Base-by-base conservation (phyloP, 352 stramenopile genomes). In the Phytophthora sojae region DNA sequence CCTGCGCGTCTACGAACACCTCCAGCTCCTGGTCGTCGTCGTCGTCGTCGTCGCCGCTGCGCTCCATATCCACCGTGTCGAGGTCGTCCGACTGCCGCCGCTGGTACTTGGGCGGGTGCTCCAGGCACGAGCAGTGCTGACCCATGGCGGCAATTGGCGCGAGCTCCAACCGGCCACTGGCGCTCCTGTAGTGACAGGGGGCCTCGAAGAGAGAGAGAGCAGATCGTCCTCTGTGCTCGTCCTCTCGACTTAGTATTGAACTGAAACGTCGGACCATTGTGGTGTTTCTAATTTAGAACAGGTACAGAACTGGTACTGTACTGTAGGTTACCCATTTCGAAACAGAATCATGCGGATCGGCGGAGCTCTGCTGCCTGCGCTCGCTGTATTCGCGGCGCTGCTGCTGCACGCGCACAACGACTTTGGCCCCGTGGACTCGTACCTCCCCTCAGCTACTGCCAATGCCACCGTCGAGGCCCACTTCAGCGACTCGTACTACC, bases 91-190 rank as follows among this genome's bases (percentile, higher is more conserved):
- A 94, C 42, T 75, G 69, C 29, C 82, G 84, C 35, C 82, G 82
- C 76, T 83, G 74, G 51, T 81, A 77, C 73, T 91, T 90, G 61
- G 67, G 82, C 42, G 78, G 76, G 26, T 91, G 84, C 57, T 93
- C 75, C 66, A 90, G 60, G 67, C 89, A 96, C 61, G 89, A 92
- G 69, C 89, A 96, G 64, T 81, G 67, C 68, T 93, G 85, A 35
- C 87, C 85, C 89, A 95, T 95, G 37, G 15, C 54, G 67, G 45
- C 39, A 25, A 71, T 53, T 29, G 21, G 19, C 47, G 11, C 47
- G 47, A 25, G 47, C 47, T 53, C n/a, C 19, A 53, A 19, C 8
- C n/a, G 47, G 47, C 49, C 53, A 60, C 51, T 51, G 35, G 8
- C 2, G 35, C 11, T 42, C 0, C 8, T 37, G 8, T 11, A 42